Percentiles rank a stretch among this genome's conserved stretches.
Evolutionary conservation across 805 yeast genomes (phyloP).

Genomic region (Lachancea cidri): DNA sequence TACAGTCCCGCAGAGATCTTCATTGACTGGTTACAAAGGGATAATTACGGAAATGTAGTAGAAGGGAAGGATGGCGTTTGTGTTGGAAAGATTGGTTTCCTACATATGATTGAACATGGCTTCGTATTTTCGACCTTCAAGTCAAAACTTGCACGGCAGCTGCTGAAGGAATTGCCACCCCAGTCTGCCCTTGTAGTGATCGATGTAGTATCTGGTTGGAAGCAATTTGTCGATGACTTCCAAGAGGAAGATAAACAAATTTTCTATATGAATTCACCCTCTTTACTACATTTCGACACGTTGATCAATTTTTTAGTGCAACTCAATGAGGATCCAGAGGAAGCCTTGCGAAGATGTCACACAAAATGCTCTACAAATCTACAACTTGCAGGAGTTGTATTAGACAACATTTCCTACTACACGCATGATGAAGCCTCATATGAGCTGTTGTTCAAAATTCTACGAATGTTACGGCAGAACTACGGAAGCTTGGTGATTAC

Average conservation of each 20-base stretch:
- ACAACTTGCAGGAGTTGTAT: conserved; percentile 27
- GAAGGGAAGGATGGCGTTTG: conserved; percentile 1
- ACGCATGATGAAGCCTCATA: conserved; percentile 16
- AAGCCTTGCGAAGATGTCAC: conserved; percentile 21
- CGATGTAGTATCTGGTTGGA: conserved; percentile 24
- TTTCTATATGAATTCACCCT: conserved; percentile 17
- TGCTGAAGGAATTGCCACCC: conserved; percentile 4
- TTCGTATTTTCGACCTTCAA: conserved; percentile 19
- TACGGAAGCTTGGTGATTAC: conserved; percentile 30
- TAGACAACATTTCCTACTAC: conserved; percentile 30
- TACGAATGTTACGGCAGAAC: conserved; percentile 17
- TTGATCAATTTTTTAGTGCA: conserved; percentile 19
- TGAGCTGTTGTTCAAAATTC: conserved; percentile 14
- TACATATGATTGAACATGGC: conserved; percentile 25
- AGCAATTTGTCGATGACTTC: neutral
- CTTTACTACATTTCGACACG: conserved; percentile 20
- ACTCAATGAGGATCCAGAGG: conserved; percentile 21
- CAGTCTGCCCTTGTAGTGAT: conserved; percentile 15
- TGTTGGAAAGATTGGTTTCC: conserved; percentile 5
- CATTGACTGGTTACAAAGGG: conserved; percentile 6
- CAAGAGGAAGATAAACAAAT: conserved; percentile 4
- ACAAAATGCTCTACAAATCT: conserved; percentile 2
- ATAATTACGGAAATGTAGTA: conserved; percentile 6
- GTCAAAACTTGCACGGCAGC: conserved; percentile 9
- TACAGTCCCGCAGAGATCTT: conserved; percentile 13